Evolutionary conservation across 768 basidiomycete species (phyloP).

Genomic region (Pseudohyphozyma bogoriensis): DNA sequence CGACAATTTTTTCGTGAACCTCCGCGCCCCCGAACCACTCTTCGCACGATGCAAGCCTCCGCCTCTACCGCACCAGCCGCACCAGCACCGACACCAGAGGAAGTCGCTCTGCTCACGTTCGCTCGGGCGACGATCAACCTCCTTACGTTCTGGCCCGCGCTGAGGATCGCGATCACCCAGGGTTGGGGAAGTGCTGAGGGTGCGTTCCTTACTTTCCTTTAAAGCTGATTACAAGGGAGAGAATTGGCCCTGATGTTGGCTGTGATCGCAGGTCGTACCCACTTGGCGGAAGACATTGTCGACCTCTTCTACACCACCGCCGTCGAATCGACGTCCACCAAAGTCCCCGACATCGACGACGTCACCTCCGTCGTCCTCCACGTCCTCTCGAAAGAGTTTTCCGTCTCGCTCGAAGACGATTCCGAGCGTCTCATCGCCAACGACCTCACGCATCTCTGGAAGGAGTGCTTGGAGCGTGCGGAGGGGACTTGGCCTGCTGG

Average conservation of each 20-base stretch:
- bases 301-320: constrained; percentile 53
- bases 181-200: constrained; percentile 75
- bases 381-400: constrained; percentile 79
- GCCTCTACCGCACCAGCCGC: background rate
- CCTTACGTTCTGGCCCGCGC: constrained; percentile 70
- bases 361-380: constrained; percentile 73
- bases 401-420: constrained; percentile 70
- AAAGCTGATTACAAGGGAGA: no score
- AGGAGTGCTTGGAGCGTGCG: constrained; percentile 29
- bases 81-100: background rate
- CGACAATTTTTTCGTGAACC: no score
- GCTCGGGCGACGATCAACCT: constrained; percentile 78
- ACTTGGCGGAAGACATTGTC: constrained; percentile 47
- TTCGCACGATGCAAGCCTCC: no score
- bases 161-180: constrained; percentile 74
- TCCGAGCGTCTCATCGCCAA: constrained; percentile 62
- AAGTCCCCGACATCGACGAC: constrained; percentile 56
- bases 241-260: no score
- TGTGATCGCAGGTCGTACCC: constrained; percentile 39
- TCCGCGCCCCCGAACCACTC: no score
- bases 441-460: constrained; percentile 63
- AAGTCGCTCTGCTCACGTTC: constrained; percentile 49
- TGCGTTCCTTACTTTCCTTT: no score
- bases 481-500: constrained; percentile 38
- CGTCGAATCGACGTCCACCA: constrained; percentile 19